These are phyloP conservation scores for Zelopaecilomyces penicillatus DNA, from an alignment of 2,329 filamentous ascomycete species.

Conservation along the genomic window DNA sequence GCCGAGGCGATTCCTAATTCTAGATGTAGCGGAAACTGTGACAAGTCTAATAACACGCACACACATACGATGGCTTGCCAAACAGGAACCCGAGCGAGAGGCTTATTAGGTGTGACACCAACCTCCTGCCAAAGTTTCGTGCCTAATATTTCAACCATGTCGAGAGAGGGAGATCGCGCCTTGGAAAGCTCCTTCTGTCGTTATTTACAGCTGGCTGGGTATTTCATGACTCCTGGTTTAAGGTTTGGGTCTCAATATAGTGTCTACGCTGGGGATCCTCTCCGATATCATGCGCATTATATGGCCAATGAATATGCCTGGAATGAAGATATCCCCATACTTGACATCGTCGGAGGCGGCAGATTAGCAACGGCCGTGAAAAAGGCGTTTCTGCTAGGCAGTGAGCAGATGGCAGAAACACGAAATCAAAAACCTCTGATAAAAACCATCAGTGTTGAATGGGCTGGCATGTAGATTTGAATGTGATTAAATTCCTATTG, in stretches of 20 bases:
- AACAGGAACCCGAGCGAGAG: too few relatives aligned
- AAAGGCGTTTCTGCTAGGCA: conserved; percentile 86
- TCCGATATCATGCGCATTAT: conserved; percentile 94
- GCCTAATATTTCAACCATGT: conserved; percentile 8
- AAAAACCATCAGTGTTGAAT: conserved; percentile 79
- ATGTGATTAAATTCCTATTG: conserved; percentile 9
- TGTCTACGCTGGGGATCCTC: conserved; percentile 88
- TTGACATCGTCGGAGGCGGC: conserved; percentile 80
- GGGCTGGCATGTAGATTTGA: conserved; percentile 72
- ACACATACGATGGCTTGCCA: too few relatives aligned
- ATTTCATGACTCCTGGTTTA: conserved; percentile 84
- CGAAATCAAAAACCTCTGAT: conserved; percentile 38
- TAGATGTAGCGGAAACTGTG: too few relatives aligned
- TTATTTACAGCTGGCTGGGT: conserved; percentile 69
- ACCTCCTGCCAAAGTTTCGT: conserved; percentile 27
- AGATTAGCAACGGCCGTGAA: conserved; percentile 90
- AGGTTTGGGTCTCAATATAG: conserved; percentile 93
- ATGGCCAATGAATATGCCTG: conserved; percentile 76
- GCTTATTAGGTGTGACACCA: conserved; percentile 26
- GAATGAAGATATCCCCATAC: conserved; percentile 76
- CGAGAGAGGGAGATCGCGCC: conserved; percentile 11
- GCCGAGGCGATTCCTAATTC: too few relatives aligned
- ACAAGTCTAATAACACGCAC: too few relatives aligned
- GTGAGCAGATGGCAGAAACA: conserved; percentile 36
- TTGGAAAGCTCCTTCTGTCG: conserved; percentile 56